Evolutionary conservation across 2,329 filamentous ascomycete genomes (phyloP).

Genomic region (Cladosporium phlei): DNA sequence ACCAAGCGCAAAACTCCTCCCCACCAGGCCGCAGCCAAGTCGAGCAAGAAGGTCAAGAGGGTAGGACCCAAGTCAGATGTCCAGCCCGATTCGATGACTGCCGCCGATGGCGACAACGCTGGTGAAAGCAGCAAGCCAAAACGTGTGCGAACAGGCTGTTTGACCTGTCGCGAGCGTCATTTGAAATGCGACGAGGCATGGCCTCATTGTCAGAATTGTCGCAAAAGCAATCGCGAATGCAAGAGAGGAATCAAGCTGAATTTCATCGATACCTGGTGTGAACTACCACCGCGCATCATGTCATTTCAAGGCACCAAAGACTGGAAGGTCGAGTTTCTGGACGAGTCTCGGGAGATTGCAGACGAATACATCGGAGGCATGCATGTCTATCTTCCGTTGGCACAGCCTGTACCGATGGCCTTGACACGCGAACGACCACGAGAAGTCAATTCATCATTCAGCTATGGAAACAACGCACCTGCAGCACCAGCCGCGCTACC

Average conservation of each 20-base stretch:
- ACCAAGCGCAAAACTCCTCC: constrained; percentile 28
- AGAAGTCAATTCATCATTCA: constrained; percentile 2
- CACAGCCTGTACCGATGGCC: constrained; percentile 29
- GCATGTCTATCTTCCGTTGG: constrained; percentile 58
- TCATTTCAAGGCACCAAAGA: constrained; percentile 56
- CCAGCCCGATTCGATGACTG: constrained; percentile 22
- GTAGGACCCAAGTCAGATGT: constrained; percentile 25
- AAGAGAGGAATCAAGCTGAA: constrained; percentile 83
- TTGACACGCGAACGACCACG: constrained; percentile 26
- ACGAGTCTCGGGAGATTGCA: constrained; percentile 85
- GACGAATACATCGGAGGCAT: constrained; percentile 82
- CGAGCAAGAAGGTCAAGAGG: constrained; percentile 30
- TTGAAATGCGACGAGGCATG: constrained; percentile 81
- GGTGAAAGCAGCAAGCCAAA: constrained; percentile 59
- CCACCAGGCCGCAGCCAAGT: constrained; percentile 21
- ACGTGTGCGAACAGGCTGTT: constrained; percentile 80
- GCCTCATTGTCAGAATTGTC: constrained; percentile 69
- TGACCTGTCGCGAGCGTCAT: constrained; percentile 85
- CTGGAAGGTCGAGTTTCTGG: constrained; percentile 72
- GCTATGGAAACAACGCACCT: constrained; percentile 14
- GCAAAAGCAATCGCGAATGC: constrained; percentile 79
- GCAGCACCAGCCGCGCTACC: constrained; percentile 31
- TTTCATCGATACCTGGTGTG: constrained; percentile 79
- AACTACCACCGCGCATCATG: constrained; percentile 55
- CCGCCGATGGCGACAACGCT: constrained; percentile 30